These are phyloP conservation scores for Nemania sp. DNA, from an alignment of 2,329 filamentous ascomycete genomes.

Conservation along the genomic window DNA sequence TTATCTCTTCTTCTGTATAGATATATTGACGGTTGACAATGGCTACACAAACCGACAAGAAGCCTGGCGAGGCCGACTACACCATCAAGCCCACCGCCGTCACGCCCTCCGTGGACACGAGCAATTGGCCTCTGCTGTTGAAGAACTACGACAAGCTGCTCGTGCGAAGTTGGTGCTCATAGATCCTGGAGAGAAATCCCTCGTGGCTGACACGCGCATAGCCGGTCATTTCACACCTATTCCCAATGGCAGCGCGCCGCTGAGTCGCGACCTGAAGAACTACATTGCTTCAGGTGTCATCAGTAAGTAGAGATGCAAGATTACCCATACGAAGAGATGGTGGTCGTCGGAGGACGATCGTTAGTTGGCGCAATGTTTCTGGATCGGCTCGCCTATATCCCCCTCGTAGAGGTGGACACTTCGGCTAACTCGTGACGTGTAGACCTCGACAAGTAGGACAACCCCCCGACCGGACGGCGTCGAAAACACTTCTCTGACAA, in stretches of 20 bases:
- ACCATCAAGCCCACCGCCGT: constrained; percentile 87
- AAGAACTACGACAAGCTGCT: constrained; percentile 84
- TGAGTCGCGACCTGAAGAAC: constrained; percentile 93
- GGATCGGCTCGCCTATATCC: background rate
- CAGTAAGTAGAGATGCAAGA: constrained; percentile 56
- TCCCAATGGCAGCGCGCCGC: constrained; percentile 85
- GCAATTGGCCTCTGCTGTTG: constrained; percentile 88
- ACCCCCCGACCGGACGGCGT: background rate
- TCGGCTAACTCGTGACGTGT: constrained; percentile 13
- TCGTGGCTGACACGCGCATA: constrained; percentile 22
- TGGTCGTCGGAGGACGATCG: background rate
- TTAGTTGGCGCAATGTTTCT: background rate
- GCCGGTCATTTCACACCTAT: constrained; percentile 95
- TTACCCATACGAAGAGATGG: background rate
- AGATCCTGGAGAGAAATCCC: constrained; percentile 2
- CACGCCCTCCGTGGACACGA: constrained; percentile 79
- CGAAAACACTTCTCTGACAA: constrained; percentile 11
- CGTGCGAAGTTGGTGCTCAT: constrained; percentile 26
- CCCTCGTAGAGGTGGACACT: background rate
- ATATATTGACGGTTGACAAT: constrained; percentile 35
- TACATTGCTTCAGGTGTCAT: constrained; percentile 98
- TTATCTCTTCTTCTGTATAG: constrained; percentile 19
- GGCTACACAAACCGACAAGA: constrained; percentile 33
- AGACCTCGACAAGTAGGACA: constrained; percentile 28
- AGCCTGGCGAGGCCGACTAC: constrained; percentile 37